Percentiles rank a stretch among this genome's conserved stretches.
Evolutionary conservation across 1,284 basidiomycete species (phyloP).

Genomic region (Tilletia indica): DNA sequence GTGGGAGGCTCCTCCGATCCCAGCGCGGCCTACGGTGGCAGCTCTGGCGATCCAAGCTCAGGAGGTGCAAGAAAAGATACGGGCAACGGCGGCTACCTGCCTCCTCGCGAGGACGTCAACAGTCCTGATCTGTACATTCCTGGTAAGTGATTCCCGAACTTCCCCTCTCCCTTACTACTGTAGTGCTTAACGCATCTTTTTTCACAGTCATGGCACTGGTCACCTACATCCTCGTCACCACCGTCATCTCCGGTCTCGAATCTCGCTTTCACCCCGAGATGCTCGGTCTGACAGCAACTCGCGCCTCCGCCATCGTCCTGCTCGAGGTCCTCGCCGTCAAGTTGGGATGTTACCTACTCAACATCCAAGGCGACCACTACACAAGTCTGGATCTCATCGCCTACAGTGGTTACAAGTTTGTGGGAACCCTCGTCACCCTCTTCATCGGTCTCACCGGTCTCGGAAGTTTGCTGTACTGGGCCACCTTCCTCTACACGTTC

Average conservation of each 20-base stretch:
- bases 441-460: constrained; percentile 38
- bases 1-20: constrained; percentile 19
- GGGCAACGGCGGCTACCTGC: constrained; percentile 64
- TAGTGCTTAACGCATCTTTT: not conserved
- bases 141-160: constrained; percentile 61
- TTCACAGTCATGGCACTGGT: constrained; percentile 84
- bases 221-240: constrained; percentile 86
- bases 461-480: constrained; percentile 66
- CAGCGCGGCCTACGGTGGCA: constrained; percentile 21
- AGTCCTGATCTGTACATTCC: constrained; percentile 96
- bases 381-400: constrained; percentile 63
- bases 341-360: constrained; percentile 84
- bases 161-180: no score
- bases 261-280: constrained; percentile 84
- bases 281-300: constrained; percentile 79
- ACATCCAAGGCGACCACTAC: constrained; percentile 69
- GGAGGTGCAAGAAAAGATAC: constrained; percentile 24
- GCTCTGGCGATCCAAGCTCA: constrained; percentile 20
- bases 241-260: constrained; percentile 76
- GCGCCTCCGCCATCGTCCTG: constrained; percentile 61
- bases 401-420: constrained; percentile 96
- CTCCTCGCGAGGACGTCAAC: constrained; percentile 91
- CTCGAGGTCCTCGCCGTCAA: constrained; percentile 82
- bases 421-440: constrained; percentile 58
- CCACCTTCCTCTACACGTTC: constrained; percentile 79